These are phyloP conservation scores for Quercus glauca DNA, from an alignment of 306 rosid species.

Conservation along the genomic window DNA sequence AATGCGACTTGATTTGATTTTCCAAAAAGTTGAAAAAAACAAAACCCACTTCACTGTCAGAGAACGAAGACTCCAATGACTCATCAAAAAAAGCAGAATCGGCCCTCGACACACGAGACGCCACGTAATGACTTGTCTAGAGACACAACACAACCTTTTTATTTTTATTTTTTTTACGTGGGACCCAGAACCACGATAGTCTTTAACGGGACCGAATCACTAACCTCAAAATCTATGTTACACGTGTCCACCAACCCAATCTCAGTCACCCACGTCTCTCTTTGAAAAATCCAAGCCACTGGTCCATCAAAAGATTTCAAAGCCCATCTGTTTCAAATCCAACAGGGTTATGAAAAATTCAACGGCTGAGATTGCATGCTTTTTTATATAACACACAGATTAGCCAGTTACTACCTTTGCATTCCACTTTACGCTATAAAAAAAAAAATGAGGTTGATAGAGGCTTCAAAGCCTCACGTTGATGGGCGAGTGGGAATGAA, in stretches of 20 bases:
- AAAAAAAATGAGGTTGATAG: conserved; percentile 1
- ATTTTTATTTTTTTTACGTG: neutral
- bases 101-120: conserved; percentile 23
- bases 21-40: no score
- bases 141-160: no score
- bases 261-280: conserved; percentile 70
- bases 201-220: conserved; percentile 26
- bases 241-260: conserved; percentile 40
- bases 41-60: neutral
- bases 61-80: conserved; percentile 3
- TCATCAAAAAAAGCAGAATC: conserved; percentile 4
- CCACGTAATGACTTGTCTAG: conserved; percentile 48
- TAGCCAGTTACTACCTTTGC: neutral
- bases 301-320: neutral
- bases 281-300: conserved; percentile 21
- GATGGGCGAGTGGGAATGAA: neutral
- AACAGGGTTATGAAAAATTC: neutral
- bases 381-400: neutral
- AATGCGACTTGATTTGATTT: conserved; percentile 3
- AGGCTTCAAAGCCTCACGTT: neutral
- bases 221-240: conserved; percentile 11
- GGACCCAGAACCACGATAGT: conserved; percentile 33
- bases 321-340: conserved; percentile 47
- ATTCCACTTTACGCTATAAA: neutral
- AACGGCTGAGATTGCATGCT: conserved; percentile 36